Evolutionary conservation across 352 stramenopile species (phyloP), one percentile per base, ranked within the genome.

Genomic region (Phytophthora syringae): DNA sequence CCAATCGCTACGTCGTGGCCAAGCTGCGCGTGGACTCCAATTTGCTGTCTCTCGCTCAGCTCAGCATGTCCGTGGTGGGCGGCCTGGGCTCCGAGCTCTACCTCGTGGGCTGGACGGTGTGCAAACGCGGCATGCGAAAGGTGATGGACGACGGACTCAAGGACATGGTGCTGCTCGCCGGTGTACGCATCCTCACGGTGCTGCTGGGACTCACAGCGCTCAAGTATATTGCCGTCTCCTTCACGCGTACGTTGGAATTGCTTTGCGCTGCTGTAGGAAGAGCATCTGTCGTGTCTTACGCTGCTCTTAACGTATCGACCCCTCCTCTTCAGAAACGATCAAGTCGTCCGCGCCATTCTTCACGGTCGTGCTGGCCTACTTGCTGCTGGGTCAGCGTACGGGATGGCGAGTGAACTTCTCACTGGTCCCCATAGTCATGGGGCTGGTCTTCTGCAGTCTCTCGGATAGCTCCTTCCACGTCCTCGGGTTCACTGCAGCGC

Each of bases 271-370:
- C 24, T 48, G 40, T 16, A 28, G 40, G 16, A 68, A 7, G 15
- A 49, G 9, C 5, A 30, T 12, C 4, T 11, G 48, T 72, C 37
- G 60, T 67, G 28, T n/a, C n/a, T n/a, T n/a, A n/a, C n/a, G n/a
- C n/a, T n/a, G n/a, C n/a, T n/a, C n/a, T n/a, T n/a, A n/a, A n/a
- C n/a, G 56, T 62, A 25, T 52, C 16, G 40, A 37, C 30, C 51
- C 52, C 24, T 60, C 48, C 53, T 62, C 24, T 59, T 55, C 69
- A 87, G 92, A 98, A 81, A 98, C 90, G 13, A 96, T 98, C 79
- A 98, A 98, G 68, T 93, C 88, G 21, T 96, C 90, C 15, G 89
- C 90, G 16, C 92, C 92, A 13, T 94, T 95, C 59, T 98, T 97
- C 73, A 97, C 92, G 1, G 92, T 98, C 52, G 52, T 97, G 25